phyloP scores from a whole-genome alignment of 768 basidiomycete species.

The Hirschioporus abietinus region DNA sequence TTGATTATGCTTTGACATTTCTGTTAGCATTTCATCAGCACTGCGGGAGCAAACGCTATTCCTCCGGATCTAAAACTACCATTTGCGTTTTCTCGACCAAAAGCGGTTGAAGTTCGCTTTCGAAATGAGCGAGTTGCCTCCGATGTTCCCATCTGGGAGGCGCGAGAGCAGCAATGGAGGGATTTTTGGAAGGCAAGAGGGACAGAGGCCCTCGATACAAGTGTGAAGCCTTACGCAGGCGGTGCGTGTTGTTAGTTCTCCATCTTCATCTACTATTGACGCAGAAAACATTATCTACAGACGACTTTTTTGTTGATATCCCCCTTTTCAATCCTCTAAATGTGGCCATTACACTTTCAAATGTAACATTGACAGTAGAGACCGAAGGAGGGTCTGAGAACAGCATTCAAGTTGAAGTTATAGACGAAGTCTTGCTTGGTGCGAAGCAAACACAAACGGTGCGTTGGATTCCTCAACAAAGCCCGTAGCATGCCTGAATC shows the following conservation, averaged over 20 bases:
- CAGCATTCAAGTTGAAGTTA: slow-evolving; percentile 50
- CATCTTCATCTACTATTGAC: not conserved
- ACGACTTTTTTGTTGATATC: slow-evolving; percentile 74
- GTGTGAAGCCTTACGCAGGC: slow-evolving; percentile 55
- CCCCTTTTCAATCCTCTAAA: slow-evolving; percentile 67
- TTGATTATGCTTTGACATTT: slow-evolving; percentile 1
- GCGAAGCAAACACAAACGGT: slow-evolving; percentile 65
- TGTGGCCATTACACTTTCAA: slow-evolving; percentile 62
- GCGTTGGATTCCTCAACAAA: slow-evolving; percentile 20
- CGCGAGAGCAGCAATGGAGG: slow-evolving; percentile 61
- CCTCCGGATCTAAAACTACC: slow-evolving; percentile 53
- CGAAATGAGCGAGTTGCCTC: slow-evolving; percentile 42
- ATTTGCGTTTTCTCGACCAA: slow-evolving; percentile 56
- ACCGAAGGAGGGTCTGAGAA: slow-evolving; percentile 19
- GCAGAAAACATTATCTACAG: slow-evolving; percentile 31
- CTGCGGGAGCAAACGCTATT: slow-evolving; percentile 39
- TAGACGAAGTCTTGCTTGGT: slow-evolving; percentile 57
- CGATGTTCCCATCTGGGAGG: slow-evolving; percentile 50
- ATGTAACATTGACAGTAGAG: slow-evolving; percentile 51
- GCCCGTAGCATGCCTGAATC: not conserved
- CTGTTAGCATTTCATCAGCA: slow-evolving; percentile 65
- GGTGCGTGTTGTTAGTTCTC: slow-evolving; percentile 35
- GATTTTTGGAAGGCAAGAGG: slow-evolving; percentile 52
- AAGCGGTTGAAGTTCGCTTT: slow-evolving; percentile 53
- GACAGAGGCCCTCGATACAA: slow-evolving; percentile 46